These are phyloP conservation scores for Hydnum rufescens DNA, from an alignment of 768 basidiomycete genomes.

Conservation along the genomic window DNA sequence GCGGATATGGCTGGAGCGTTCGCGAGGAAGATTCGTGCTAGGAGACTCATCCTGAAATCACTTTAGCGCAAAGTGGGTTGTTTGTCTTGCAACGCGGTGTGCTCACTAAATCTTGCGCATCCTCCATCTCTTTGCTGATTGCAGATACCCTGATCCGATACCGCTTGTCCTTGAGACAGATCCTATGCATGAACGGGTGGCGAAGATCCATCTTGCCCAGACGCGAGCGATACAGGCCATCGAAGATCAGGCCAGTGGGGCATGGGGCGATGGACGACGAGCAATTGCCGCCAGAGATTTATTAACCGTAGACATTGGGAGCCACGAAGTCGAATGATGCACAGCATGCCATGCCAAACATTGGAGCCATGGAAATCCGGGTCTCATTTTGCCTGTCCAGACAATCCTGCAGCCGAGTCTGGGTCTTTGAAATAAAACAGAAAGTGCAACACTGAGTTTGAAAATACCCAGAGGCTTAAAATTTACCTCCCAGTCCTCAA, in stretches of 20 bases:
- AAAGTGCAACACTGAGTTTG: too few relatives aligned
- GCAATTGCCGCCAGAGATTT: constrained; percentile 9
- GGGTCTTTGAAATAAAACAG: too few relatives aligned
- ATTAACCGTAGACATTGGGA: constrained; percentile 2
- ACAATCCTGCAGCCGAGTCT: too few relatives aligned
- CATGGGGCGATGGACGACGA: background rate
- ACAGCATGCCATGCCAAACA: too few relatives aligned
- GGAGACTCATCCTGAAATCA: constrained; percentile 57
- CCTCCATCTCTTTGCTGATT: background rate
- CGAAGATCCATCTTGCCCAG: background rate
- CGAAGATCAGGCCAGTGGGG: constrained; percentile 7
- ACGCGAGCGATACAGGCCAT: constrained; percentile 6
- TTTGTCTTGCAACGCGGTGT: too few relatives aligned
- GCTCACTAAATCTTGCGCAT: too few relatives aligned
- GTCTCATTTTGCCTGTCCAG: too few relatives aligned
- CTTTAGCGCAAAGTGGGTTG: constrained; percentile 48
- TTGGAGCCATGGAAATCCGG: too few relatives aligned
- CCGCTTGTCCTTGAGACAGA: background rate
- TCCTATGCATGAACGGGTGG: background rate
- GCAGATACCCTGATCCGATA: background rate
- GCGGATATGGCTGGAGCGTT: constrained; percentile 62
- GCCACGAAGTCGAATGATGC: constrained; percentile 10
- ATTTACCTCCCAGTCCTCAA: too few relatives aligned
- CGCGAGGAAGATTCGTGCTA: constrained; percentile 39
- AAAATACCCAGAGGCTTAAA: too few relatives aligned